Evolutionary conservation across 2,329 filamentous ascomycete genomes (phyloP), one percentile per base, ranked within the genome.

Genomic region (Zasmidium citrigriseum): DNA sequence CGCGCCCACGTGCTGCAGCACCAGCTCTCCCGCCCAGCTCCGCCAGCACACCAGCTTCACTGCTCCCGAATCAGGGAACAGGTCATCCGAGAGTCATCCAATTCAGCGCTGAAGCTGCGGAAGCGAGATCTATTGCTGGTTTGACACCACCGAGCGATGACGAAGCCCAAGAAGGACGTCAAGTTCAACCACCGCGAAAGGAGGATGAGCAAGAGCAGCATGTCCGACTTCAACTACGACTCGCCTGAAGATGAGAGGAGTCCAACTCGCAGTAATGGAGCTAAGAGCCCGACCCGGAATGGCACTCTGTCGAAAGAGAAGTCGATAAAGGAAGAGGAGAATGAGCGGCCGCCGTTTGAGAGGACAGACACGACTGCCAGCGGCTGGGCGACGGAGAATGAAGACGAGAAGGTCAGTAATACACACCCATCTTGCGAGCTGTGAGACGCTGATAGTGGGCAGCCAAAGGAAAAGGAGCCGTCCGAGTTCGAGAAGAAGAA

Each of bases 401-500:
- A 73, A 61, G 68, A 69, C 41, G 69, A 70, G 54, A 67, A 68
- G 58, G 65, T 67, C 58, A 14, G 49, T 21, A 18, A 7, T 9
- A 29, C 5, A n/a, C 14, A 16, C 11, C 27, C 45, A 45, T 23
- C 23, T 34, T 29, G 5, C 24, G 16, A 48, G 12, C n/a, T 45
- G 20, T 45, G 9, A 20, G 9, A 23, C 7, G 45, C 52, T 55
- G 54, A 52, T 47, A 44, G 20, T 7, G n/a, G 23, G 16, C 49
- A 66, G 62, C 60, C 59, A 41, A 57, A 64, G 46, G 60, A 60
- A 38, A 54, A 58, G 44, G 58, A 64, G 54, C 59, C 53, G 22
- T 68, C 86, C 67, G 95, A 97, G 62, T 97, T 96, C 75, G 92
- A 98, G 74, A 98, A 98, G 86, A 99, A 99, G 79, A 97, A 96